Base-by-base conservation (phyloP, 2,329 filamentous ascomycete species). In the Dactylellina sp. region DNA sequence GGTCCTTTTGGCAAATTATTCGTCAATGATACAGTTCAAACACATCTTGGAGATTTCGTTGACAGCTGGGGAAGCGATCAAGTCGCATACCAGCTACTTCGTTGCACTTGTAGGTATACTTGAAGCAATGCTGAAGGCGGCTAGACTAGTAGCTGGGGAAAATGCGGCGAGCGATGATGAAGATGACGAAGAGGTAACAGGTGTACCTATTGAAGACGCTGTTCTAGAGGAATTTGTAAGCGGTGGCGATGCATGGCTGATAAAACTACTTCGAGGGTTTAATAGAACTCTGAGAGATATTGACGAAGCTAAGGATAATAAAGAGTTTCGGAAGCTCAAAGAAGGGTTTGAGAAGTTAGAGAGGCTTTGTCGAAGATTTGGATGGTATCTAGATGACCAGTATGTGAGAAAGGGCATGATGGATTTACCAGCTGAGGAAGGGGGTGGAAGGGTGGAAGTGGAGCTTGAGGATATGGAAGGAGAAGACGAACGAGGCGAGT, bases 1-100 rank as follows among this genome's bases (percentile, higher is more conserved):
- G 3, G 61, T 78, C n/a, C 71, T 75, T 20, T 49, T 79, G 28
- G 76, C 76, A 16, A 78, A 77, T 40, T 79, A 76, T 52, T 78
- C 77, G 11, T 76, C 75, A 3, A 76, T 75, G 46, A 65, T 76
- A 16, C 77, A 78, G 46, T 79, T 76, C 66, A 75, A 76, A 55
- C 70, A 76, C 44, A 50, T 78, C n/a, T 44, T 78, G 7, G 76
- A 74, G 22, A 65, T 79, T 28, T 74, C 68, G 7, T 65, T 79
- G 28, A 77, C 77, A 24, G 75, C 72, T 25, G 65, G 70, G 40
- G 64, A 59, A 56, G 71, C 66, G 32, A 68, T 75, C n/a, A 64
- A 66, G 12, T 70, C 71, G 18, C 62, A 75, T 32, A 60, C 59
- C 1, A 52, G 47, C 14, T 76, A 76, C 47, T 75, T 78, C 44